Conservation (phyloP, 1,284 basidiomycete species). For the Stygiomarasmius scandens region DNA sequence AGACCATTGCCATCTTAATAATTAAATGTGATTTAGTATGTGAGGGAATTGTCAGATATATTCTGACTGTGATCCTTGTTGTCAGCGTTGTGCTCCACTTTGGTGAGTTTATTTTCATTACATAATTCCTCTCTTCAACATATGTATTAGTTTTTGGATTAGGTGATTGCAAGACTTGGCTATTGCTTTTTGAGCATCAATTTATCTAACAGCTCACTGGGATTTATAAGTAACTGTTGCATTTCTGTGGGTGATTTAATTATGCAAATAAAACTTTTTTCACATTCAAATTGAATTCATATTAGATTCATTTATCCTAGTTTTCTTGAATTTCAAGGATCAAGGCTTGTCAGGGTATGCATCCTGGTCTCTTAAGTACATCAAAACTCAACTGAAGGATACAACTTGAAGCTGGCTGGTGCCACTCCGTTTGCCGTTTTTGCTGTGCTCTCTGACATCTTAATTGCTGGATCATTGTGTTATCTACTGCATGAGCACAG, state of each 20-base stretch:
- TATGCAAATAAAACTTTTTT: not conserved
- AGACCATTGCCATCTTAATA: not conserved
- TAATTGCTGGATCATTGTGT: slow-evolving; percentile 38
- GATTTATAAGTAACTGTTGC: slow-evolving; percentile 33
- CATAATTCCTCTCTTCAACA: too few relatives aligned
- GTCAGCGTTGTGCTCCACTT: slow-evolving; percentile 38
- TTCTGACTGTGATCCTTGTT: slow-evolving; percentile 32
- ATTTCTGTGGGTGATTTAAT: slow-evolving; percentile 27
- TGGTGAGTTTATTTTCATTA: slow-evolving; percentile 16
- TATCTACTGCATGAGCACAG: slow-evolving; percentile 37
- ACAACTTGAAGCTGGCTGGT: slow-evolving; percentile 32
- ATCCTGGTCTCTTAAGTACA: not conserved
- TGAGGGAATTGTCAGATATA: slow-evolving; percentile 29
- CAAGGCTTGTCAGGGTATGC: slow-evolving; percentile 30
- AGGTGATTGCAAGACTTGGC: not conserved
- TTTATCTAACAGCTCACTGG: too few relatives aligned
- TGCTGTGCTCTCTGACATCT: slow-evolving; percentile 40
- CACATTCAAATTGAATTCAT: not conserved
- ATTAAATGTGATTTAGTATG: slow-evolving; percentile 27
- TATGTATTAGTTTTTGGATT: not conserved
- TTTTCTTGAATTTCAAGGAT: slow-evolving; percentile 30
- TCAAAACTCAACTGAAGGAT: not conserved
- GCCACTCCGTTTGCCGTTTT: slow-evolving; percentile 41
- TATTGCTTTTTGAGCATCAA: slow-evolving; percentile 6
- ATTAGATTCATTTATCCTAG: slow-evolving; percentile 40